Conservation (phyloP, 495 filamentous ascomycete genomes). For the Jackrogersella multiformis region DNA sequence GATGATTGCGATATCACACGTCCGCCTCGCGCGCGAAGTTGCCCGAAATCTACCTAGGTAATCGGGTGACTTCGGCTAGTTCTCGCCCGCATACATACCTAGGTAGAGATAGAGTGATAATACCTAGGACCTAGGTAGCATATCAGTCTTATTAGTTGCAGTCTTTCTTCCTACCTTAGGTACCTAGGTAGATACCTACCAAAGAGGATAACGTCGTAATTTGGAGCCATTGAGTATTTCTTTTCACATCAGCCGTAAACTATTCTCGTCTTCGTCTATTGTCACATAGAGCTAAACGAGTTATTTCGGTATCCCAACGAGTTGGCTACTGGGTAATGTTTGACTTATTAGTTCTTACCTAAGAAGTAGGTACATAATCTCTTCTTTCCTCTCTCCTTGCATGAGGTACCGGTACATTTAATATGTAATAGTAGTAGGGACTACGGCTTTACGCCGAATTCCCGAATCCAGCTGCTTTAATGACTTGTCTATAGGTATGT, state of each 20-base stretch:
- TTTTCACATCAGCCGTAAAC: neutral
- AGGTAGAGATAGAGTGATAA: neutral
- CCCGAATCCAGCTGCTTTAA: slow-evolving; percentile 25
- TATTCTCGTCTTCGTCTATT: neutral
- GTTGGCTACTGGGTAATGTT: slow-evolving; percentile 2
- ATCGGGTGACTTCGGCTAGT: slow-evolving; percentile 17
- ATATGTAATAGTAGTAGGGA: neutral
- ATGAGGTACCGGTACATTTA: neutral
- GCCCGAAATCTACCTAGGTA: slow-evolving; percentile 27
- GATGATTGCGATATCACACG: slow-evolving; percentile 1
- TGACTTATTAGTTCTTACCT: slow-evolving; percentile 3
- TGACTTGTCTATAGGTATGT: slow-evolving; percentile 39
- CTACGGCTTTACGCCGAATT: slow-evolving; percentile 25
- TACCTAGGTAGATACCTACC: too few species aligned
- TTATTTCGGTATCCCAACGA: neutral
- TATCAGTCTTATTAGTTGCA: too few species aligned
- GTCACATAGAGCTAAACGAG: neutral
- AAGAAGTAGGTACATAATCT: neutral
- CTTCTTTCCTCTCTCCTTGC: neutral
- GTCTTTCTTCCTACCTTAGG: too few species aligned
- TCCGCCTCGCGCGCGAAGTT: slow-evolving; percentile 29
- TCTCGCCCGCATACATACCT: slow-evolving; percentile 26
- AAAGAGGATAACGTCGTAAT: slow-evolving; percentile 2
- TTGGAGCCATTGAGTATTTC: slow-evolving; percentile 13
- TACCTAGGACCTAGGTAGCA: too few species aligned